These are phyloP conservation scores for Vicia faba DNA, from an alignment of 306 rosid species.

Conservation along the genomic window DNA sequence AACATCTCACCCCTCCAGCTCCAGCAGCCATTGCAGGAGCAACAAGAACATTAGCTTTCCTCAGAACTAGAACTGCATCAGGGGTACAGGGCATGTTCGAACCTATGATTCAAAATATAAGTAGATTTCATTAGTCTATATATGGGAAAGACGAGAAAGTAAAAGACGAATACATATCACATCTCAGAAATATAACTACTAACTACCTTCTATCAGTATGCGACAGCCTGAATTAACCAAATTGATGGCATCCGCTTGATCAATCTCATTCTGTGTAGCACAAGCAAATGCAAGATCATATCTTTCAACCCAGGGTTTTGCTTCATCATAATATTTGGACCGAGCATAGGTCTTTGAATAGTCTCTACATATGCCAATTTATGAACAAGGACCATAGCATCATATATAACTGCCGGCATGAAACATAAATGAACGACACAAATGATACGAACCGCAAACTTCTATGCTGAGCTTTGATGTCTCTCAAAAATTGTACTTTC, in stretches of 20 bases:
- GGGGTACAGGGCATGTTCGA: conserved; percentile 97
- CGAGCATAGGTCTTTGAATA: conserved; percentile 97
- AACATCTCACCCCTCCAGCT: conserved; percentile 92
- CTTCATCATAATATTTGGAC: conserved; percentile 93
- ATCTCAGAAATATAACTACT: conserved; percentile 16
- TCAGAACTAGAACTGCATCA: conserved; percentile 82
- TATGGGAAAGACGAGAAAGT: conserved; percentile 2
- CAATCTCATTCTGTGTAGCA: conserved; percentile 93
- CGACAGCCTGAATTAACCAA: conserved; percentile 92
- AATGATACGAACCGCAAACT: conserved; percentile 71
- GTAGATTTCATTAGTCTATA: conserved; percentile 30
- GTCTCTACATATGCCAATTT: conserved; percentile 66
- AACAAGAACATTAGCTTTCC: conserved; percentile 84
- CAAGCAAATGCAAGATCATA: conserved; percentile 96
- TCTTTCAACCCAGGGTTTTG: conserved; percentile 95
- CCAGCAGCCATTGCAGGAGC: conserved; percentile 99
- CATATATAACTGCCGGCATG: conserved; percentile 26
- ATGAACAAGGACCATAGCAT: conserved; percentile 38
- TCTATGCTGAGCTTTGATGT: conserved; percentile 88
- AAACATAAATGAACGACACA: conserved; percentile 20
- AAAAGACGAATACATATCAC: conserved; percentile 16
- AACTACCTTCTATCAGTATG: conserved; percentile 86
- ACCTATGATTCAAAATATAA: conserved; percentile 53
- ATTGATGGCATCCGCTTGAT: conserved; percentile 87
- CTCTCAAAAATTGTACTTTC: conserved; percentile 88